Evolutionary conservation across 345 rosid genomes (phyloP).

Genomic region (Rhodamnia rubescens): DNA sequence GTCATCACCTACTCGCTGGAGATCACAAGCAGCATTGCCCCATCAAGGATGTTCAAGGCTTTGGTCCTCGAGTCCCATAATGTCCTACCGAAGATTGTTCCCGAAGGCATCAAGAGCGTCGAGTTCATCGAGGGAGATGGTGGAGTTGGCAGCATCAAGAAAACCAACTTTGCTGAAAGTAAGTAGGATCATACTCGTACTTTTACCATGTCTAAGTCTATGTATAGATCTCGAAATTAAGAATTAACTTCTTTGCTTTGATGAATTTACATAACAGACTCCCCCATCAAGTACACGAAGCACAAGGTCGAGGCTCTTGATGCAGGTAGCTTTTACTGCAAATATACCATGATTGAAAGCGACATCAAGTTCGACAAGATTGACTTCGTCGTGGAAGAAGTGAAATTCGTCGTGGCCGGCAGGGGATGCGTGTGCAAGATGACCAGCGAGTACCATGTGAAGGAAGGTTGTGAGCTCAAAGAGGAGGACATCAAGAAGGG

Average conservation of each 20-base stretch:
- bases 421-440: conserved; percentile 1
- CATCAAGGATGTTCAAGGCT: background rate
- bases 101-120: conserved; percentile 13
- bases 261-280: background rate
- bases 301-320: conserved; percentile 5
- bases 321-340: background rate
- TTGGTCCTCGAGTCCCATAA: background rate
- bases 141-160: conserved; percentile 23
- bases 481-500: conserved; percentile 8
- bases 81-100: conserved; percentile 9
- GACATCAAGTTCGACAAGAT: background rate
- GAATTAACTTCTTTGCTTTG: background rate
- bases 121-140: conserved; percentile 26
- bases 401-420: background rate
- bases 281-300: background rate
- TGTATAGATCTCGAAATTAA: accelerated
- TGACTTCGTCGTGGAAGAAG: background rate
- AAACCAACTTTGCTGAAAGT: conserved; percentile 1
- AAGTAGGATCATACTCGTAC: background rate
- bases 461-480: conserved; percentile 4
- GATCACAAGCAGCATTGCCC: background rate
- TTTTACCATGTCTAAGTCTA: background rate
- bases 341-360: conserved; percentile 2
- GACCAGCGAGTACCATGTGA: background rate
- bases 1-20: background rate